Evolutionary conservation across 2,329 filamentous ascomycete genomes (phyloP).

Genomic region (Ophiognomonia clavigignenti-juglandacearum): DNA sequence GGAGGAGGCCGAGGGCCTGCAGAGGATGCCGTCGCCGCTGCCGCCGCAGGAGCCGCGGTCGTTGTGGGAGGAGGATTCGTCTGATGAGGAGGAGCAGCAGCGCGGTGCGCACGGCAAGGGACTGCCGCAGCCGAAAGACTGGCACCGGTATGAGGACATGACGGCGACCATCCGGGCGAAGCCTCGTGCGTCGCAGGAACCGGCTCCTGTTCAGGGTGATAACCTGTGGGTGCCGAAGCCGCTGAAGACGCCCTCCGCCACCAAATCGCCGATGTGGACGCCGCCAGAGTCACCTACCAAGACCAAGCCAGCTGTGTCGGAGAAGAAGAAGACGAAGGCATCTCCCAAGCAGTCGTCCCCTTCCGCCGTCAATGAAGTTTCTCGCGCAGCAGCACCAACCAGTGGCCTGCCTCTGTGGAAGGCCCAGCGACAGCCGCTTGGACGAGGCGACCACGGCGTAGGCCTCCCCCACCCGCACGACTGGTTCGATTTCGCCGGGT

Average conservation of each 20-base stretch:
- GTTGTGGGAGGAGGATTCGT: slow-evolving; percentile 13
- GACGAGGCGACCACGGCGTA: slow-evolving; percentile 10
- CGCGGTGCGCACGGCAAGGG: slow-evolving; percentile 1
- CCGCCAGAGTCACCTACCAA: background rate
- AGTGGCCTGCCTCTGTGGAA: slow-evolving; percentile 7
- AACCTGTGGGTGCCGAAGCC: slow-evolving; percentile 19
- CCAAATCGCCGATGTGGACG: slow-evolving; percentile 11
- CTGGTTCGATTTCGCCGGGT: slow-evolving; percentile 14
- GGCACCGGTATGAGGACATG: slow-evolving; percentile 14
- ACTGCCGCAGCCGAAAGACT: slow-evolving; percentile 13
- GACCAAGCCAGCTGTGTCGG: background rate
- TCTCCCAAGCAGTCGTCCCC: background rate
- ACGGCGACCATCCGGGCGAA: slow-evolving; percentile 14
- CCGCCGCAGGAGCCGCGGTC: slow-evolving; percentile 16
- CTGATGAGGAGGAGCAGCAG: background rate
- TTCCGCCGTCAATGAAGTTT: no score
- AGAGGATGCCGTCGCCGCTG: slow-evolving; percentile 14
- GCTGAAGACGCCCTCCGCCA: background rate
- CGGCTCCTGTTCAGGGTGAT: slow-evolving; percentile 11
- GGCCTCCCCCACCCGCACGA: slow-evolving; percentile 15
- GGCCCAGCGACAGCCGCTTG: background rate
- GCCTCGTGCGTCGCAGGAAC: slow-evolving; percentile 11
- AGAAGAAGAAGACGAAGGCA: background rate
- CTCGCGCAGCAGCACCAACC: background rate
- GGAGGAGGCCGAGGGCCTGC: slow-evolving; percentile 21